phyloP scores from a whole-genome alignment of 192 early-diverging fungal genomes.

The Coemansia sp. region DNA sequence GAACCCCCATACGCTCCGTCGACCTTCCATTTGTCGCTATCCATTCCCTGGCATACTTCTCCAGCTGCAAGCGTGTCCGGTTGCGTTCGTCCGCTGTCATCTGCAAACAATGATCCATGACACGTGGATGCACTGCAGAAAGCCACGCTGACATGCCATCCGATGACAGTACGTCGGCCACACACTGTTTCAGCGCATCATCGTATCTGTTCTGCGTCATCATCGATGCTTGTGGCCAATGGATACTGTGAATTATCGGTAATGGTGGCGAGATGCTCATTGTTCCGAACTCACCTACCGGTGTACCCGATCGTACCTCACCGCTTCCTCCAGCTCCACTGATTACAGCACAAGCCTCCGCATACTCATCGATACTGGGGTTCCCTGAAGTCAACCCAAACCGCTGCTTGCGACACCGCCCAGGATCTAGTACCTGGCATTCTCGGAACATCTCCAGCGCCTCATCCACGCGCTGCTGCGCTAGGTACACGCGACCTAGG shows the following conservation, averaged over 20 bases:
- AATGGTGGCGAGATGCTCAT: constrained; percentile 17
- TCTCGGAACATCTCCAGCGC: constrained; percentile 22
- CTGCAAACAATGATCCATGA: constrained; percentile 14
- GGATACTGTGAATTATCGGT: neutral
- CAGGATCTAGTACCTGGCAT: constrained; percentile 27
- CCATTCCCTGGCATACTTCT: constrained; percentile 12
- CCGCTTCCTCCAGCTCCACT: neutral
- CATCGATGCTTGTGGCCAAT: neutral
- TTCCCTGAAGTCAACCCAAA: constrained; percentile 14
- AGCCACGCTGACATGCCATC: constrained; percentile 15
- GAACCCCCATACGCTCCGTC: neutral
- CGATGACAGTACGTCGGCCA: constrained; percentile 4
- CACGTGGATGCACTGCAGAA: constrained; percentile 14
- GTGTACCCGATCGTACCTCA: constrained; percentile 5
- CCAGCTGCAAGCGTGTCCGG: neutral
- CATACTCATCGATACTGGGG: constrained; percentile 40
- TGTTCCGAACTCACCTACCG: constrained; percentile 13
- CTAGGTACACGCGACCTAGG: constrained; percentile 30
- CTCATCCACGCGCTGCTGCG: constrained; percentile 8
- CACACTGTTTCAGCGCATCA: constrained; percentile 10
- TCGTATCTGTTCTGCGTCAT: constrained; percentile 11
- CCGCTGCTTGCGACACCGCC: constrained; percentile 6
- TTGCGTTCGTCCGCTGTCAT: constrained; percentile 4
- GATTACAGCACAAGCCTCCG: constrained; percentile 15
- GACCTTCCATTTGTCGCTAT: neutral